Base-by-base conservation (phyloP, 2,329 filamentous ascomycete genomes). In the Sporothrix variecibatus region DNA sequence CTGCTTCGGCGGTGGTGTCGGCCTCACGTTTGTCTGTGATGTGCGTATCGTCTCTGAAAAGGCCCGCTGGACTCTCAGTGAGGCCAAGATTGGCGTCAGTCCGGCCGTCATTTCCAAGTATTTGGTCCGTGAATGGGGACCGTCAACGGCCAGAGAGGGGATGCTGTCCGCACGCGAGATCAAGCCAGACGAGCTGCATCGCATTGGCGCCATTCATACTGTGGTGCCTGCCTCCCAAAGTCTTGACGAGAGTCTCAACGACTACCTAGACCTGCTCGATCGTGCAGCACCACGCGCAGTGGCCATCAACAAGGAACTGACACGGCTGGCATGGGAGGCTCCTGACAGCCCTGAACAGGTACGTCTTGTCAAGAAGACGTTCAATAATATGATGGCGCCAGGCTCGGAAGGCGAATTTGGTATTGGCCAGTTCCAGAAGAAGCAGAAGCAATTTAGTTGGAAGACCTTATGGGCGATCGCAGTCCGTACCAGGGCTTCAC, bases 1-100 rank as follows among this genome's bases (percentile, higher is more conserved):
- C 0, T 79, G 80, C 1, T 83, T 81, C 73, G 83, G 82, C 1
- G 82, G 82, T 4, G 83, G 83, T 0, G 82, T 83, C 8, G 83
- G 83, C 0, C 78, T 85, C 0, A 81, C 81, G 0, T 83, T 83
- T 74, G 79, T 79, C 1, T 84, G 82, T 75, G 82, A 84, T 72
- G 77, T 84, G n/a, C 79, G 82, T 17, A 64, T 80, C 20, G 73
- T 49, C 20, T 67, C 62, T 0, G 46, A 43, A 3, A 20, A 69
- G 3, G 77, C 78, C 0, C 74, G 58, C 0, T 75, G 77, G 38
- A 82, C 79, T 3, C 76, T 84, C 1, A 83, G 79, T 71, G 82
- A 84, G 62, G 81, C 80, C 3, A 82, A 81, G 68, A 76, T 81
- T 7, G 81, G 80, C 0, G 74, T 83, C 20, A 79, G 79, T 62